phyloP scores from a whole-genome alignment of 148 eudicot genomes.

The Rhododendron mucronatum region DNA sequence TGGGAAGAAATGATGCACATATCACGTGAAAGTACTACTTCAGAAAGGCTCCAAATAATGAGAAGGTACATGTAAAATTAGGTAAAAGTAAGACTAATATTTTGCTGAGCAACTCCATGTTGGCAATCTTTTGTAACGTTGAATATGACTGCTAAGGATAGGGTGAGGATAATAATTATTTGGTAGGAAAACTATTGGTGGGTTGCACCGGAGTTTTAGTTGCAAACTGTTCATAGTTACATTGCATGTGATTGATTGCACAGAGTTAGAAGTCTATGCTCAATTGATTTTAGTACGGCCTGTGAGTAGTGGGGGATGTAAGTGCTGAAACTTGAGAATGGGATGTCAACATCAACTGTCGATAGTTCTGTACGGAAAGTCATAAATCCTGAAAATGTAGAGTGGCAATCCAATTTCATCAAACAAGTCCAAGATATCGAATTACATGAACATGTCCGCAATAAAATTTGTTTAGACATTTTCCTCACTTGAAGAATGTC shows the following conservation, averaged over 20 bases:
- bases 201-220: background rate
- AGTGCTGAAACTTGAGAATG: background rate
- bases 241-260: background rate
- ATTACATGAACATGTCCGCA: background rate
- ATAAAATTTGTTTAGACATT: background rate
- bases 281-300: background rate
- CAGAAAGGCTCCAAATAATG: background rate
- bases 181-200: background rate
- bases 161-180: background rate
- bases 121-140: background rate
- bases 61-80: background rate
- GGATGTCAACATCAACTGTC: background rate
- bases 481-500: background rate
- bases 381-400: background rate
- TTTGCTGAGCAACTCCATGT: background rate
- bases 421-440: background rate
- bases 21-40: background rate
- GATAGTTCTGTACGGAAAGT: background rate
- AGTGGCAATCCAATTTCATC: background rate
- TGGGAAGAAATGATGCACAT: no score
- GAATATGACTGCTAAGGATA: background rate
- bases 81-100: background rate
- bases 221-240: background rate
- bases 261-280: background rate
- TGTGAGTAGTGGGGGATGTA: background rate